Evolutionary conservation across 1,284 basidiomycete species (phyloP), one percentile per base, ranked within the genome.

Genomic region (Ganoderma sp.): DNA sequence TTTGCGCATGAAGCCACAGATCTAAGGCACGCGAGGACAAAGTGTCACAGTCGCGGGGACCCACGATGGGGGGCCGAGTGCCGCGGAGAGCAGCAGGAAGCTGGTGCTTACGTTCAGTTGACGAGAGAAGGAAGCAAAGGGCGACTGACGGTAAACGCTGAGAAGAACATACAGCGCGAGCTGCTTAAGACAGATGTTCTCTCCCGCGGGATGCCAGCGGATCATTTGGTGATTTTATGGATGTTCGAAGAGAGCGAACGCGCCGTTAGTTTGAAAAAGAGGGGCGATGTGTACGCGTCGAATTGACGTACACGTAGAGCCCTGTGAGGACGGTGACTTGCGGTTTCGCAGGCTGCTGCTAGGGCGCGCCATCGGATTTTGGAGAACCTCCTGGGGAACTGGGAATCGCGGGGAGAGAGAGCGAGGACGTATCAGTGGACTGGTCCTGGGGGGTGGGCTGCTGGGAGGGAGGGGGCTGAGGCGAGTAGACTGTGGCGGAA

Each of bases 1-100:
- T 80, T 96, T 96, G 80, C 94, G 93, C 93, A 96, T 96, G 84
- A 95, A 96, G 73, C 94, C 95, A 83, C 96, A 96, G 81, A 96
- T 96, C 94, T 69, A 73, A 76, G 73, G 67, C 66, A 64, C 57
- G 45, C 50, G 64, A n/a, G 43, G 64, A 65, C 25, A 68, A 68
- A 74, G 75, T 69, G 77, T 71, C 79, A 80, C 70, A 79, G 80
- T 61, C 78, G 69, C 50, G 37, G 74, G 75, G 74, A 74, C 41
- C 39, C 39, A 76, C 14, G 73, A 68, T 57, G 52, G 66, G 39
- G 50, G 61, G 19, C 50, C 71, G 69, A 63, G 60, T 66, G 54
- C 63, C 60, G 67, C 67, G 67, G 65, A 58, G 64, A 56, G 73
- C 63, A 59, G 39, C 14, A 63, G 71, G 75, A 73, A 79, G 76